phyloP scores from a whole-genome alignment of 768 basidiomycete species.

The Kwoniella bestiolae region DNA sequence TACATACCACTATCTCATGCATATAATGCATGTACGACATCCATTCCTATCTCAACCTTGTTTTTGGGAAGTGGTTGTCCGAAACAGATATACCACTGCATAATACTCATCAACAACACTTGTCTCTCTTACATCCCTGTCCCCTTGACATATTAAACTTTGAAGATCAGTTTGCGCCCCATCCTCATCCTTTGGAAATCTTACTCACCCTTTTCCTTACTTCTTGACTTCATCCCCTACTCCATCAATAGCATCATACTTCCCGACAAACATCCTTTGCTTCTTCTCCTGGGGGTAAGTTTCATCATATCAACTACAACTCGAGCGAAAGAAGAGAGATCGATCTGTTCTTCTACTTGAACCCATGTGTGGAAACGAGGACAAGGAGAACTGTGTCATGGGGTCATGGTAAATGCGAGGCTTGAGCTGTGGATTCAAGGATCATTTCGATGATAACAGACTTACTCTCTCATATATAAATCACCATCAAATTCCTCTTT shows the following conservation, averaged over 20 bases:
- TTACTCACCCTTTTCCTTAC: neutral
- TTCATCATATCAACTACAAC: neutral
- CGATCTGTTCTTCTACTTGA: neutral
- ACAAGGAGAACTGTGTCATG: too few species aligned
- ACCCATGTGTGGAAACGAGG: neutral
- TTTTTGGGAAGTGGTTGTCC: neutral
- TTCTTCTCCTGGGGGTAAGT: neutral
- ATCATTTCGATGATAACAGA: neutral
- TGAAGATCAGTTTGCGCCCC: neutral
- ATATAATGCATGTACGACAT: neutral
- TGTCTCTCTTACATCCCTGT: too few species aligned
- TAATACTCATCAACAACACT: too few species aligned
- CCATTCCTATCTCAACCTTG: neutral
- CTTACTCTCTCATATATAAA: neutral
- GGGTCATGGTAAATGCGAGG: neutral
- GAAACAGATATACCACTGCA: too few species aligned
- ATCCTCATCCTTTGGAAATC: neutral
- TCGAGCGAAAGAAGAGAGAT: neutral
- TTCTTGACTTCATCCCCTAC: neutral
- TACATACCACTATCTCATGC: too few species aligned
- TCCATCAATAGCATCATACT: neutral
- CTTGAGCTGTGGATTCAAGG: neutral
- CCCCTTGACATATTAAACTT: neutral
- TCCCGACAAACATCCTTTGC: neutral
- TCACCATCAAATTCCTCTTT: neutral